phyloP scores from a whole-genome alignment of 2,329 filamentous ascomycete species.

The Chaetomium globosum region DNA sequence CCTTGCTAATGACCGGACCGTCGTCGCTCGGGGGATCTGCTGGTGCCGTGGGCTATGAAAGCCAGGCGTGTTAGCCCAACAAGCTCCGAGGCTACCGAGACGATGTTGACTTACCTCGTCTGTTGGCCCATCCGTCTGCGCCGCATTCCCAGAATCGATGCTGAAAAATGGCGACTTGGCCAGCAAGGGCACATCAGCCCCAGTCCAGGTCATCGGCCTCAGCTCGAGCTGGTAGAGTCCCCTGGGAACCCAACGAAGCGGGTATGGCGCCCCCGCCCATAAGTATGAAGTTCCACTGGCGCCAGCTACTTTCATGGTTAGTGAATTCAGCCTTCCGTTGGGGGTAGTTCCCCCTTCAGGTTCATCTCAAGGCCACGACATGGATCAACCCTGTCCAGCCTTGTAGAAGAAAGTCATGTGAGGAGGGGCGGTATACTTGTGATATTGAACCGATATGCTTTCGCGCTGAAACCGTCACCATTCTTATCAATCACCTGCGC shows the following conservation, averaged over 20 bases:
- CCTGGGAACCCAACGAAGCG: slow-evolving; percentile 33
- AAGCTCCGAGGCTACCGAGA: background rate
- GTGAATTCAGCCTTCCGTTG: background rate
- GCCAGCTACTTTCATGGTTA: slow-evolving; percentile 23
- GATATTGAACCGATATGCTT: slow-evolving; percentile 33
- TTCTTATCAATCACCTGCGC: slow-evolving; percentile 37
- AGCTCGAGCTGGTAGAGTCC: slow-evolving; percentile 40
- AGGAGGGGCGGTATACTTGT: slow-evolving; percentile 32
- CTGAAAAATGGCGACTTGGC: slow-evolving; percentile 37
- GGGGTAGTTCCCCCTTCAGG: background rate
- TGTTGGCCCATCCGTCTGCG: background rate
- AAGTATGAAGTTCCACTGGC: slow-evolving; percentile 32
- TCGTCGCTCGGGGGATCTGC: slow-evolving; percentile 18
- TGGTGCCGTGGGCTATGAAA: slow-evolving; percentile 10
- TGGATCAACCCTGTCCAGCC: background rate
- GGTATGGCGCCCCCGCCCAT: slow-evolving; percentile 37
- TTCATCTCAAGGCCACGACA: background rate
- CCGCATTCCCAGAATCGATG: slow-evolving; percentile 18
- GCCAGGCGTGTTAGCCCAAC: background rate
- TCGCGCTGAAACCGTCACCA: slow-evolving; percentile 30
- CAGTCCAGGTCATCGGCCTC: slow-evolving; percentile 27
- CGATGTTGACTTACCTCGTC: slow-evolving; percentile 17
- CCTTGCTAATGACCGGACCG: slow-evolving; percentile 28
- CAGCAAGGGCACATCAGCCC: slow-evolving; percentile 30
- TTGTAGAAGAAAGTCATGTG: background rate